phyloP scores from a whole-genome alignment of 2,329 filamentous ascomycete species.

The Curvularia sp. region DNA sequence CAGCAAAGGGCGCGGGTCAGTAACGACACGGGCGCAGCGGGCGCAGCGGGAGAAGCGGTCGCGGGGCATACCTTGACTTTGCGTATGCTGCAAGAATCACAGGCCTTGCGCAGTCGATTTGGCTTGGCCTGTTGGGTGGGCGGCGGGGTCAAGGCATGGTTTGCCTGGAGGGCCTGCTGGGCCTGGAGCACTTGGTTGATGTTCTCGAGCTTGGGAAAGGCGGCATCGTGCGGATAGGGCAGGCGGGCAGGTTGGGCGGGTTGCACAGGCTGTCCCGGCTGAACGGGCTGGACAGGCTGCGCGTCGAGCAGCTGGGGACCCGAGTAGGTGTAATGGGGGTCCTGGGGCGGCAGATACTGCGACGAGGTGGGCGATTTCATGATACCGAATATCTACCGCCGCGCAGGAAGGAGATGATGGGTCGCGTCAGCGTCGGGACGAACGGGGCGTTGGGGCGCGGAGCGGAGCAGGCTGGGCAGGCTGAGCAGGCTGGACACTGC shows the following conservation, averaged over 20 bases:
- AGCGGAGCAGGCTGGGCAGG: background rate
- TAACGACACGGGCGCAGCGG: background rate
- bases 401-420: constrained; percentile 18
- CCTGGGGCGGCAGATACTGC: constrained; percentile 30
- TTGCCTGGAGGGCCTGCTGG: constrained; percentile 47
- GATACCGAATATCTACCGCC: constrained; percentile 27
- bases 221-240: constrained; percentile 33
- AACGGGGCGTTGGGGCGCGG: constrained; percentile 5
- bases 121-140: constrained; percentile 38
- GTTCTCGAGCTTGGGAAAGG: constrained; percentile 47
- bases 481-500: background rate
- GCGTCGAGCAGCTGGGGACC: constrained; percentile 17
- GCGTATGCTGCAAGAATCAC: constrained; percentile 53
- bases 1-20: constrained; percentile 19
- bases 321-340: constrained; percentile 44
- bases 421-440: constrained; percentile 18
- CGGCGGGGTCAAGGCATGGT: constrained; percentile 38
- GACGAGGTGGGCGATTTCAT: constrained; percentile 24
- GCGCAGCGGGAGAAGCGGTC: background rate
- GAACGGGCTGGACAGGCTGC: background rate
- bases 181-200: constrained; percentile 47
- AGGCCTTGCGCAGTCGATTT: constrained; percentile 51
- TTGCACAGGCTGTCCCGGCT: background rate
- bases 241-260: constrained; percentile 18
- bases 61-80: constrained; percentile 47